Base-by-base conservation (phyloP, 768 basidiomycete species). In the Grammothele lineata region DNA sequence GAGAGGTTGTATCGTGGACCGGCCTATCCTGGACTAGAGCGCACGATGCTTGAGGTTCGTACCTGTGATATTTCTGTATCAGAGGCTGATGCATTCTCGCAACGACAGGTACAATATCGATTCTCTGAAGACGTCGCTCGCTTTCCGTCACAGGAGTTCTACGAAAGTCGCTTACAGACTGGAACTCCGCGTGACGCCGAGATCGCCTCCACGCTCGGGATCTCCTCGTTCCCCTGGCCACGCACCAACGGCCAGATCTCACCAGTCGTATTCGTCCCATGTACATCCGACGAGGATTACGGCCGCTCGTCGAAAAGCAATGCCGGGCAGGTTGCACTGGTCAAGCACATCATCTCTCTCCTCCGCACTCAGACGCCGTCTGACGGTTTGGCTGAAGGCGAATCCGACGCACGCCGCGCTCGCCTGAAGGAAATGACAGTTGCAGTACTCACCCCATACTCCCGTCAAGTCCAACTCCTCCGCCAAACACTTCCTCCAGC, bases 121-220 rank as follows among this genome's bases (percentile, higher is more conserved):
- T 85, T 82, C 45, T 78, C 81, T 0, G 60, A 64, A 39, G 74
- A 74, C 33, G 70, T 84, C 2, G 82, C 80, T 25, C 61, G 59
- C 2, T 85, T 85, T 51, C 83, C 84, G 0, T 84, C 83, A 0
- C 55, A 59, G 8, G 78, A 80, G 53, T 86, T 86, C 55, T 85
- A 86, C 57, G 70, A 82, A 42, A 72, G 71, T 7, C 66, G 70
- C 23, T 63, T 86, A 2, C 65, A 55, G 45, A 79, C 81, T 0
- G 73, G 75, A 5, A 70, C 74, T 19, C 53, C 39, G 1, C 40
- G 51, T 21, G 52, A 57, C 5, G 66, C 26, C 14, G 49, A 55
- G 36, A 48, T 54, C 19, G 47, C 45, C 19, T 67, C 46, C 63
- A 69, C 32, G 52, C 62, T n/a, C 43, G 66, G 15, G 59, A 70